Percentiles rank a stretch among this genome's conserved stretches.
Evolutionary conservation across 1,284 basidiomycete species (phyloP).

Genomic region (Cryptococcus jaspeensis): DNA sequence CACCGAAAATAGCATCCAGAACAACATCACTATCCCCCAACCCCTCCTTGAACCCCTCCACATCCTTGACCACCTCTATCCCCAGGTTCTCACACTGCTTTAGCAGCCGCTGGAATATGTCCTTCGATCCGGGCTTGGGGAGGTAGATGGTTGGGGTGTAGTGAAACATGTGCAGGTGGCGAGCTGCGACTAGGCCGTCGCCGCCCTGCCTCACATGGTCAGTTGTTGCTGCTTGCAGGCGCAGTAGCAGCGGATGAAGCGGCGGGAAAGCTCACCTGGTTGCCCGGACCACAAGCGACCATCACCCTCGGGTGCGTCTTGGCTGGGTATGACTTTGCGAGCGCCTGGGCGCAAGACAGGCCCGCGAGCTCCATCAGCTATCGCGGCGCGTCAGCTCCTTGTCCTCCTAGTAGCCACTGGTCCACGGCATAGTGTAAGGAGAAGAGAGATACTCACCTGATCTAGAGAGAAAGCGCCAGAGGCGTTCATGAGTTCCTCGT

Average conservation of each 20-base stretch:
- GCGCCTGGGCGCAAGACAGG: constrained; percentile 85
- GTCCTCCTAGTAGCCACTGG: too few relatives aligned
- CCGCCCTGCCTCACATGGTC: constrained; percentile 62
- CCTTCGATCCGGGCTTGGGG: constrained; percentile 79
- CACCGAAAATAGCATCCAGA: constrained; percentile 88
- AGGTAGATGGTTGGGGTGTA: constrained; percentile 83
- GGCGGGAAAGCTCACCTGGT: constrained; percentile 58
- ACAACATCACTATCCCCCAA: constrained; percentile 74
- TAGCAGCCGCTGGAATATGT: constrained; percentile 82
- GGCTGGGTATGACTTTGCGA: constrained; percentile 71
- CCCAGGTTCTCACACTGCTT: constrained; percentile 84
- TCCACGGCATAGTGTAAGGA: neutral
- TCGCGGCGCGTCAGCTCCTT: too few relatives aligned
- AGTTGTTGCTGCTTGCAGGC: too few relatives aligned
- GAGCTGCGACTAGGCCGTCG: constrained; percentile 93
- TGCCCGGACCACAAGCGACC: constrained; percentile 94
- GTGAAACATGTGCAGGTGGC: constrained; percentile 88
- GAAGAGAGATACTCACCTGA: constrained; percentile 59
- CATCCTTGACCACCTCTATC: constrained; percentile 65
- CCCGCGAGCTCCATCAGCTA: constrained; percentile 98
- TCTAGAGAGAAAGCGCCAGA: constrained; percentile 85
- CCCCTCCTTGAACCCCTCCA: constrained; percentile 57
- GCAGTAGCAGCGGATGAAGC: neutral
- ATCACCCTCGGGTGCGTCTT: constrained; percentile 70
- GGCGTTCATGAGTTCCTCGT: constrained; percentile 83